These are phyloP conservation scores for Russula sp. DNA, from an alignment of 768 basidiomycete genomes.

Conservation along the genomic window DNA sequence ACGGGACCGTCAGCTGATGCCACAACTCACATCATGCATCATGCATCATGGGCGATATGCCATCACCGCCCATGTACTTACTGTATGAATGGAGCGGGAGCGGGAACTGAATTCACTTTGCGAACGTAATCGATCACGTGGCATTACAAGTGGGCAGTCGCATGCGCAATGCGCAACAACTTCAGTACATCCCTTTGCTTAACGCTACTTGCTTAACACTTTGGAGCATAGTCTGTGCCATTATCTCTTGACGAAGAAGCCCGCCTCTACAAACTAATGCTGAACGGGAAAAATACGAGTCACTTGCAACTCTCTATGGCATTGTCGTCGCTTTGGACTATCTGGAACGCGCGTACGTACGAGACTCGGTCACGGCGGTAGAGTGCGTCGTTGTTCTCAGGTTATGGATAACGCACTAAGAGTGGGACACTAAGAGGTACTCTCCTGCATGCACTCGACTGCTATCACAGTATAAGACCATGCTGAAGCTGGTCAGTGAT, in stretches of 20 bases:
- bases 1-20: too few relatives aligned
- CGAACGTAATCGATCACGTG: too few relatives aligned
- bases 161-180: too few relatives aligned
- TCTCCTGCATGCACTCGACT: constrained; percentile 93
- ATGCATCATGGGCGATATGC: too few relatives aligned
- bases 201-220: too few relatives aligned
- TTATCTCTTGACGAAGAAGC: constrained; percentile 88
- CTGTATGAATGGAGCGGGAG: too few relatives aligned
- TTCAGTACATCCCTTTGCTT: too few relatives aligned
- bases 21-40: too few relatives aligned
- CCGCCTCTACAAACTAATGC: constrained; percentile 81
- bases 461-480: constrained; percentile 94
- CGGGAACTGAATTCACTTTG: too few relatives aligned
- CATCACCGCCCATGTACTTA: too few relatives aligned
- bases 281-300: constrained; percentile 85
- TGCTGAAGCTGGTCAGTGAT: constrained; percentile 91
- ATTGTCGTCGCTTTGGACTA: constrained; percentile 92
- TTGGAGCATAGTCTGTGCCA: constrained; percentile 36
- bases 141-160: too few relatives aligned
- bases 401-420: constrained; percentile 37
- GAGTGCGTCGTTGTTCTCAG: constrained; percentile 59
- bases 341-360: constrained; percentile 91
- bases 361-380: constrained; percentile 84
- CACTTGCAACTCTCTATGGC: constrained; percentile 85
- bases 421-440: constrained; percentile 61